Evolutionary conservation across 2,329 filamentous ascomycete species (phyloP).

Genomic region (Xylaria sp.): DNA sequence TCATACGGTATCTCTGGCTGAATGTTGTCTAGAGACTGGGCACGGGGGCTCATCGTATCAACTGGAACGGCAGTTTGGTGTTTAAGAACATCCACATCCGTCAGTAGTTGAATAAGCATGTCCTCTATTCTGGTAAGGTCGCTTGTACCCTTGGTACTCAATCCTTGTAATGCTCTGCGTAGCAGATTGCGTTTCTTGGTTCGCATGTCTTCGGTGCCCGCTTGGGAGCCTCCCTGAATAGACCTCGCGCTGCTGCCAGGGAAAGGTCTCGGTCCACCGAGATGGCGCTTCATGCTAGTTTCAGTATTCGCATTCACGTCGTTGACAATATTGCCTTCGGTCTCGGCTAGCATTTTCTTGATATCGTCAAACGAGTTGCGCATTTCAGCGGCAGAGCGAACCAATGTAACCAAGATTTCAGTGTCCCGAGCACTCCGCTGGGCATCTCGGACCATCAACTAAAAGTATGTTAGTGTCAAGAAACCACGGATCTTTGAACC

Average conservation of each 20-base stretch:
- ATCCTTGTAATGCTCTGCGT: conserved; percentile 82
- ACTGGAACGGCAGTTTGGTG: conserved; percentile 45
- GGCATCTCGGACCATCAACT: conserved; percentile 91
- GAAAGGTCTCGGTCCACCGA: conserved; percentile 81
- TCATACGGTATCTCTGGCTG: conserved; percentile 59
- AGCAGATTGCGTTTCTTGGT: conserved; percentile 92
- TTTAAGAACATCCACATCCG: conserved; percentile 83
- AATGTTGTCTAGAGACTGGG: conserved; percentile 63
- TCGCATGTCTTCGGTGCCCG: conserved; percentile 53
- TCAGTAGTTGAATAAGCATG: conserved; percentile 86
- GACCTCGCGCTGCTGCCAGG: conserved; percentile 61
- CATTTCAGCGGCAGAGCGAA: conserved; percentile 93
- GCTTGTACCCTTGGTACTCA: conserved; percentile 80
- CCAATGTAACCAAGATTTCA: conserved; percentile 89
- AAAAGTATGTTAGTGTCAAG: conserved; percentile 25
- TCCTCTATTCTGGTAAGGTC: conserved; percentile 85
- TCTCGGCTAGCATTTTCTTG: conserved; percentile 84
- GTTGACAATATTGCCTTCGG: conserved; percentile 82
- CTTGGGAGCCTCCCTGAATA: conserved; percentile 50
- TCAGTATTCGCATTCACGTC: conserved; percentile 86
- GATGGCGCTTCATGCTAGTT: conserved; percentile 71
- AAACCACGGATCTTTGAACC: not conserved
- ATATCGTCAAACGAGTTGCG: conserved; percentile 93
- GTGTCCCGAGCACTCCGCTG: conserved; percentile 94
- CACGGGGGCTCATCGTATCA: conserved; percentile 43